phyloP scores from a whole-genome alignment of 768 basidiomycete genomes.

The Dioszegia crocea region DNA sequence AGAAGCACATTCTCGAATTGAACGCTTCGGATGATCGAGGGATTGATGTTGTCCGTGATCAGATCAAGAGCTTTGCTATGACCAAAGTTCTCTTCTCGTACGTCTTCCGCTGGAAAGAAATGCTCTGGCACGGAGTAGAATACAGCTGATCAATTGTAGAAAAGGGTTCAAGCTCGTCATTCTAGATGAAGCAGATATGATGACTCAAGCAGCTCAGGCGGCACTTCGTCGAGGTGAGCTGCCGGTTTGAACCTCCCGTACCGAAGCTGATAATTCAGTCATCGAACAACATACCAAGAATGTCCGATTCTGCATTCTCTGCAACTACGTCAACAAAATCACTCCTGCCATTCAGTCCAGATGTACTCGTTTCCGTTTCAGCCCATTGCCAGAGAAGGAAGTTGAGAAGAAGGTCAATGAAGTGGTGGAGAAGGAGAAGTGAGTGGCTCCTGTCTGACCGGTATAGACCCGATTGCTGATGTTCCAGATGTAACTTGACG shows the following conservation, averaged over 20 bases:
- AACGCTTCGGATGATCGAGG: conserved; percentile 98
- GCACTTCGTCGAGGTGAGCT: conserved; percentile 72
- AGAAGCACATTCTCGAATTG: conserved; percentile 91
- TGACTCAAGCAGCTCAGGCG: conserved; percentile 96
- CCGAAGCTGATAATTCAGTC: conserved; percentile 52
- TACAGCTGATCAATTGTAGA: conserved; percentile 52
- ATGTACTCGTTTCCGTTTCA: conserved; percentile 95
- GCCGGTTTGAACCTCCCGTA: not conserved
- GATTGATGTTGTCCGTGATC: conserved; percentile 96
- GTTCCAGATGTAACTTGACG: conserved; percentile 71
- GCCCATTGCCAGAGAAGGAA: conserved; percentile 77
- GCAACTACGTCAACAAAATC: conserved; percentile 99
- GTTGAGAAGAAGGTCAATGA: conserved; percentile 74
- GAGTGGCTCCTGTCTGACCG: conserved; percentile 36
- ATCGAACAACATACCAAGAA: conserved; percentile 99
- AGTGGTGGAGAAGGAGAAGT: conserved; percentile 84
- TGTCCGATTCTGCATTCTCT: conserved; percentile 98
- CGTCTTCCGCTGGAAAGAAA: conserved; percentile 10
- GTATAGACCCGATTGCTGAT: not conserved
- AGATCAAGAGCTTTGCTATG: conserved; percentile 97
- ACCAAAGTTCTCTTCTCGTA: conserved; percentile 70
- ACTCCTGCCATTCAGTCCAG: conserved; percentile 96
- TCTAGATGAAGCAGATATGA: conserved; percentile 99
- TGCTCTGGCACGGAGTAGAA: no score
- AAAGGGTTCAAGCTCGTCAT: conserved; percentile 97